These are phyloP conservation scores for Lobulomyces angularis DNA, from an alignment of 192 early-diverging fungal species.

Conservation along the genomic window DNA sequence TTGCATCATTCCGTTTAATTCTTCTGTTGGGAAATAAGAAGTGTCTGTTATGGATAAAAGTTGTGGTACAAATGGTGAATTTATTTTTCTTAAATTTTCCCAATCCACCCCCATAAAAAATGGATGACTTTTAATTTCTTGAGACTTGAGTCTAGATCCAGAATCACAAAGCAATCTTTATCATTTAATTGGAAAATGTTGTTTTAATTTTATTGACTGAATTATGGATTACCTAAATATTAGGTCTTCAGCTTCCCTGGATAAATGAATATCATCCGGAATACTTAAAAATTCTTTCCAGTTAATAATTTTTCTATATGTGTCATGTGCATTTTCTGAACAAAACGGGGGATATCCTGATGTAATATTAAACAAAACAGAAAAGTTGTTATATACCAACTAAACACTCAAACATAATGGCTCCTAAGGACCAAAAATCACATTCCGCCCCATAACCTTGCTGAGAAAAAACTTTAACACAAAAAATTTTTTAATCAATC, in stretches of 20 bases:
- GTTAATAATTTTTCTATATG: slow-evolving; percentile 95
- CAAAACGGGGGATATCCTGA: slow-evolving; percentile 98
- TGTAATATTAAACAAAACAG: too few species aligned
- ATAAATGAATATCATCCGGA: slow-evolving; percentile 86
- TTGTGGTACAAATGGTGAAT: slow-evolving; percentile 86
- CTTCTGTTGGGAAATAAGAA: slow-evolving; percentile 93
- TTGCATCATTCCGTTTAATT: slow-evolving; percentile 54
- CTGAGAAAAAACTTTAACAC: slow-evolving; percentile 60
- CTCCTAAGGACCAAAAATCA: slow-evolving; percentile 99
- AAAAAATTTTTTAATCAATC: slow-evolving; percentile 2
- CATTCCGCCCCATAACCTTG: slow-evolving; percentile 94
- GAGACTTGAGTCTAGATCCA: slow-evolving; percentile 66
- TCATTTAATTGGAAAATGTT: slow-evolving; percentile 1
- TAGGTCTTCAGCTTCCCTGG: slow-evolving; percentile 81
- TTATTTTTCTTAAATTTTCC: slow-evolving; percentile 64
- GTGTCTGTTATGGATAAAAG: slow-evolving; percentile 93
- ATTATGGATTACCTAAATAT: slow-evolving; percentile 53
- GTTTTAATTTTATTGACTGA: background rate
- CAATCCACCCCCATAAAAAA: slow-evolving; percentile 94
- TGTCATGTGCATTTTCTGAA: slow-evolving; percentile 87
- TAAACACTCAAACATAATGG: slow-evolving; percentile 99
- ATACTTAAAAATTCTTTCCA: slow-evolving; percentile 85
- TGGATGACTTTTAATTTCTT: slow-evolving; percentile 82
- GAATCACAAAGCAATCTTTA: slow-evolving; percentile 75
- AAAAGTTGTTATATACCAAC: too few species aligned